These are phyloP conservation scores for Lachancea mirantina DNA, from an alignment of 805 yeast species.

Conservation along the genomic window DNA sequence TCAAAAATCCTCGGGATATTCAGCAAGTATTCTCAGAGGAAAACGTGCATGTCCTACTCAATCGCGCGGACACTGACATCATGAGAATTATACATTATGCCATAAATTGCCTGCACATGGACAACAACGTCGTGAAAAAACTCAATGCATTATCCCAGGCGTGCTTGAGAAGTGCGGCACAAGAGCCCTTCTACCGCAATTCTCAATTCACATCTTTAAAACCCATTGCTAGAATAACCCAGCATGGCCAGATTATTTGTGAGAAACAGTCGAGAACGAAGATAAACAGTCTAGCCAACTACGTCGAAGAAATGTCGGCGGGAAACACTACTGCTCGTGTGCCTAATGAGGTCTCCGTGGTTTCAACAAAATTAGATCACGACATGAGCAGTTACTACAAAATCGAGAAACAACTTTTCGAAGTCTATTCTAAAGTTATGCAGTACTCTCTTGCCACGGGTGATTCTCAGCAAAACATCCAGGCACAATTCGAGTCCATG, in stretches of 20 bases:
- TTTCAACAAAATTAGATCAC: slow-evolving; percentile 11
- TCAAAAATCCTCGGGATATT: slow-evolving; percentile 60
- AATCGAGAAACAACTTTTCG: slow-evolving; percentile 14
- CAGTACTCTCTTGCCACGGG: slow-evolving; percentile 12
- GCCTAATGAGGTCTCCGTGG: slow-evolving; percentile 6
- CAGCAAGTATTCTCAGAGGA: slow-evolving; percentile 74
- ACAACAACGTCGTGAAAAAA: background rate
- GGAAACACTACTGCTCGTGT: slow-evolving; percentile 7
- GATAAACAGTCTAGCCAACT: slow-evolving; percentile 2
- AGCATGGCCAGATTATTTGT: background rate
- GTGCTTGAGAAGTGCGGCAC: slow-evolving; percentile 1
- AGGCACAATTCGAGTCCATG: slow-evolving; percentile 13
- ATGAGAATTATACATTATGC: slow-evolving; percentile 64
- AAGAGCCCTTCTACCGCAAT: background rate
- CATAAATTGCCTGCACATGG: background rate
- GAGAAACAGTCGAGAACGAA: too few relatives aligned
- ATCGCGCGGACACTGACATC: slow-evolving; percentile 73
- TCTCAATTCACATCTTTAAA: background rate
- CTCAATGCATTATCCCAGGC: background rate
- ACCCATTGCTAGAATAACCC: background rate
- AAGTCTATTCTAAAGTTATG: slow-evolving; percentile 15
- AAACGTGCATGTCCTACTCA: slow-evolving; percentile 70
- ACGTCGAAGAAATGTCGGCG: slow-evolving; percentile 11
- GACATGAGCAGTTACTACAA: slow-evolving; percentile 16
- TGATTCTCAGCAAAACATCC: slow-evolving; percentile 10